Base-by-base conservation (phyloP, 495 filamentous ascomycete species). In the Talaromyces borbonicus region DNA sequence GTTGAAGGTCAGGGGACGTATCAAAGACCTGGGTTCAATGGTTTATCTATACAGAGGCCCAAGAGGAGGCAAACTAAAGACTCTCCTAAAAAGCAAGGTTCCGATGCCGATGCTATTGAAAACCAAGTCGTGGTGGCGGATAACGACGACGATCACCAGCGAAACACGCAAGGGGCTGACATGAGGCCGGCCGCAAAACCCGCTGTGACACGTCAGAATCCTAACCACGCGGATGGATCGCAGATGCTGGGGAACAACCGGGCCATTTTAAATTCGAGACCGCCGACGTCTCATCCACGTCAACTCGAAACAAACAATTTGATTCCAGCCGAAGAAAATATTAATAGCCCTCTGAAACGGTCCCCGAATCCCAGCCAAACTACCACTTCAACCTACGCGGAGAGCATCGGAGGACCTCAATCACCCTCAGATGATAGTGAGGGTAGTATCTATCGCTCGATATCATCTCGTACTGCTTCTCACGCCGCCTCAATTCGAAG, bases 401-500 rank as follows among this genome's bases (percentile, higher is more conserved):
- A 39, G 22, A 52, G 39, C 31, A 39, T 48, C 20, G 52, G 47
- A 33, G 32, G 22, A 12, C 16, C 60, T 32, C 52, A 32, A 45
- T 63, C 63, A 12, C 54, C 51, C 25, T 60, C 56, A 5, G 67
- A 69, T 53, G 55, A 68, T 56, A 67, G 68, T 46, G 59, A 55
- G 38, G 41, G 40, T 11, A 69, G 66, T 11, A 8, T 46, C 8
- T 52, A 60, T 32, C 45, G 43, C 26, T 62, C 63, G 15, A 51
- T 49, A 26, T 56, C 51, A 26, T 51, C 51, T 30, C 56, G 48
- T 25, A 56, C 63, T 9, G 60, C 48, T 39, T 57, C 65, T 8
- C 51, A 63, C 35, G 43, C 53, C 9, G 45, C 59, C 22, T 45
- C 54, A 7, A 38, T 40, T 29, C 51, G 51, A 15, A 57, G 55